Evolutionary conservation across 2,329 filamentous ascomycete species (phyloP).

Genomic region (Aureobasidium sp.): DNA sequence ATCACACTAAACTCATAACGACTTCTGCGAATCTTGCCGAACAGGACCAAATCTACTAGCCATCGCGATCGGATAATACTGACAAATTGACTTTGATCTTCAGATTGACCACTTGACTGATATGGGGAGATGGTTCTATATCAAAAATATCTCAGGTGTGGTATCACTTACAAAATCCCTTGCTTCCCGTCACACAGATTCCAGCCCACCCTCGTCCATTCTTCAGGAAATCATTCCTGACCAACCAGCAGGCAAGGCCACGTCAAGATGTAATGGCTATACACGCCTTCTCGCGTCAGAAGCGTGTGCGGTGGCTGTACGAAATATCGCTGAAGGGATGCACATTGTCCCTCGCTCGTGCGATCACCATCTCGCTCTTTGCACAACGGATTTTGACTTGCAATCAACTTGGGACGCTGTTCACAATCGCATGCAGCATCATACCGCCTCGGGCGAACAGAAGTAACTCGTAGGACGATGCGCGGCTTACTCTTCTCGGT

Average conservation of each 20-base stretch:
- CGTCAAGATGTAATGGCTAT: conserved; percentile 2
- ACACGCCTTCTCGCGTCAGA: conserved; percentile 9
- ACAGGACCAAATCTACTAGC: neutral
- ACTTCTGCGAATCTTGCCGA: too few species aligned
- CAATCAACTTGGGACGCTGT: neutral
- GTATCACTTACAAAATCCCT: neutral
- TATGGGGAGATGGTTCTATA: too few species aligned
- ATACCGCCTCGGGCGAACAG: neutral
- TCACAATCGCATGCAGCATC: neutral
- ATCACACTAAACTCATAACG: neutral
- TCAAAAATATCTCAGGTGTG: neutral
- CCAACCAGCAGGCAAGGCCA: conserved; percentile 1
- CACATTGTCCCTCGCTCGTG: neutral
- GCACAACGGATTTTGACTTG: neutral
- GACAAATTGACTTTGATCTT: too few species aligned
- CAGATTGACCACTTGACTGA: too few species aligned
- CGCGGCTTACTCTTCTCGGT: neutral
- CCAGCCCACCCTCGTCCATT: conserved; percentile 11
- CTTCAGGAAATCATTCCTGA: conserved; percentile 9
- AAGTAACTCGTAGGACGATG: neutral
- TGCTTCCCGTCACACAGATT: conserved; percentile 3
- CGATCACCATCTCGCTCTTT: neutral
- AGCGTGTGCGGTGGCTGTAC: conserved; percentile 7
- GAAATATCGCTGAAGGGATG: neutral
- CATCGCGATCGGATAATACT: neutral